A percentile compares a stretch with the other conserved stretches of the same genome.
Evolutionary conservation across 2,329 filamentous ascomycete species (phyloP).

Genomic region (Xylariales sp.): DNA sequence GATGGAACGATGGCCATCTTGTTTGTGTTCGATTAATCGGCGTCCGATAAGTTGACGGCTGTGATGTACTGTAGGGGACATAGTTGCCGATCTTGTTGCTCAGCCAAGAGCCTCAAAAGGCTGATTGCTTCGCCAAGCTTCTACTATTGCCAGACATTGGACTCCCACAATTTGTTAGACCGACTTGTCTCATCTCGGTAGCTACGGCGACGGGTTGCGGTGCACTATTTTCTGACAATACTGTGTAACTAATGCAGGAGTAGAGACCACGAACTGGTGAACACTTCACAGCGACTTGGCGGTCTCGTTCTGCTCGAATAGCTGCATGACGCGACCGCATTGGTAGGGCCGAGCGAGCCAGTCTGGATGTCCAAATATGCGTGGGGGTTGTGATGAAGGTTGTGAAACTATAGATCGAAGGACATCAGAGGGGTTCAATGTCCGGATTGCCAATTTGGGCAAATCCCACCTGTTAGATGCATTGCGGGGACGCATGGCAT

Average conservation of each 20-base stretch:
- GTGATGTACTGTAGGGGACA: too few species aligned
- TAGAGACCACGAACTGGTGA: slow-evolving; percentile 9
- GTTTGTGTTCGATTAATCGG: too few species aligned
- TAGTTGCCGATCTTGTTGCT: slow-evolving; percentile 18
- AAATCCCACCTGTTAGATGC: too few species aligned
- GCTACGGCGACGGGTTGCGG: slow-evolving; percentile 20
- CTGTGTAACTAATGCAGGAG: slow-evolving; percentile 18
- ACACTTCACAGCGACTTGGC: slow-evolving; percentile 1
- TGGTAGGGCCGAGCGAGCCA: slow-evolving; percentile 5
- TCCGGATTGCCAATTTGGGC: not conserved
- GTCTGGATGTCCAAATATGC: slow-evolving; percentile 1
- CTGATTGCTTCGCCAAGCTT: slow-evolving; percentile 20
- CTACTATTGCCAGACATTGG: slow-evolving; percentile 14
- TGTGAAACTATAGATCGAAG: slow-evolving; percentile 1
- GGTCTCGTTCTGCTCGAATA: not conserved
- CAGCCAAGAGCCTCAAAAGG: slow-evolving; percentile 23
- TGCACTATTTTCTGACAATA: slow-evolving; percentile 13
- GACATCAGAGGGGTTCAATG: not conserved
- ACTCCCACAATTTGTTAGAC: slow-evolving; percentile 10
- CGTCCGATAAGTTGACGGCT: too few species aligned
- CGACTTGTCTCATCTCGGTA: slow-evolving; percentile 6
- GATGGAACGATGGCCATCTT: too few species aligned
- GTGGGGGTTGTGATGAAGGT: slow-evolving; percentile 3
- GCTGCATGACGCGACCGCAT: slow-evolving; percentile 5
- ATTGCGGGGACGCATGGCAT: too few species aligned